These are phyloP conservation scores for Corniculantispora saksenae DNA, from an alignment of 2,329 filamentous ascomycete species.

Conservation along the genomic window DNA sequence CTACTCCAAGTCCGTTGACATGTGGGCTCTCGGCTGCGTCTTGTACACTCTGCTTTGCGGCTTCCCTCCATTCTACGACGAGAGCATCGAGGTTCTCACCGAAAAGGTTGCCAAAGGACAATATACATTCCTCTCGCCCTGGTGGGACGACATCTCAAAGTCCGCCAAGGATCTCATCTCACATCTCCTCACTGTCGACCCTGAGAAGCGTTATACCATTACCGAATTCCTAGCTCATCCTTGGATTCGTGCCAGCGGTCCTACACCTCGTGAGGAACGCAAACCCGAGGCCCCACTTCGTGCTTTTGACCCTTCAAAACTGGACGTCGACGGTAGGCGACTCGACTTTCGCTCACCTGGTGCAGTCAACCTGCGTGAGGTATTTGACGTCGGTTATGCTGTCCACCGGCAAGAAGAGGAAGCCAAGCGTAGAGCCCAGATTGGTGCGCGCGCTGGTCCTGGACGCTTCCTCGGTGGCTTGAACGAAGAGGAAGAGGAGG, in stretches of 20 bases:
- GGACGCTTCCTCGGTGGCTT: slow-evolving; percentile 61
- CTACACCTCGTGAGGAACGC: slow-evolving; percentile 60
- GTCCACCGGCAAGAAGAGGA: slow-evolving; percentile 97
- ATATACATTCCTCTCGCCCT: slow-evolving; percentile 96
- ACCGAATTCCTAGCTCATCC: slow-evolving; percentile 91
- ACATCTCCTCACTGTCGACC: slow-evolving; percentile 90
- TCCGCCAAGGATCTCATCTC: slow-evolving; percentile 91
- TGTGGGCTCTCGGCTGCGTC: slow-evolving; percentile 98
- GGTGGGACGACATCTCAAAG: slow-evolving; percentile 99
- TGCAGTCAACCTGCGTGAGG: slow-evolving; percentile 91
- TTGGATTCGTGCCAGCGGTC: slow-evolving; percentile 75
- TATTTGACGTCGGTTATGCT: slow-evolving; percentile 97
- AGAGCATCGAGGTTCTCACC: slow-evolving; percentile 93
- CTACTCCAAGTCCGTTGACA: slow-evolving; percentile 98
- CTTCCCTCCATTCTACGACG: slow-evolving; percentile 97
- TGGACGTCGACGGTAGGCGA: slow-evolving; percentile 63
- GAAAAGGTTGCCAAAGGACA: slow-evolving; percentile 97
- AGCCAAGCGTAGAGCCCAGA: slow-evolving; percentile 84
- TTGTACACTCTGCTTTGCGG: slow-evolving; percentile 95
- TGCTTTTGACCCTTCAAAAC: slow-evolving; percentile 57
- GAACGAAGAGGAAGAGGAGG: slow-evolving; percentile 67
- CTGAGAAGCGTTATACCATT: slow-evolving; percentile 92
- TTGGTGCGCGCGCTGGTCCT: slow-evolving; percentile 69
- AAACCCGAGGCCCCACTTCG: slow-evolving; percentile 45
- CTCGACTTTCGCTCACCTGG: slow-evolving; percentile 95